phyloP scores from a whole-genome alignment of 1,284 basidiomycete species.

The Rhizoctonia solani region DNA sequence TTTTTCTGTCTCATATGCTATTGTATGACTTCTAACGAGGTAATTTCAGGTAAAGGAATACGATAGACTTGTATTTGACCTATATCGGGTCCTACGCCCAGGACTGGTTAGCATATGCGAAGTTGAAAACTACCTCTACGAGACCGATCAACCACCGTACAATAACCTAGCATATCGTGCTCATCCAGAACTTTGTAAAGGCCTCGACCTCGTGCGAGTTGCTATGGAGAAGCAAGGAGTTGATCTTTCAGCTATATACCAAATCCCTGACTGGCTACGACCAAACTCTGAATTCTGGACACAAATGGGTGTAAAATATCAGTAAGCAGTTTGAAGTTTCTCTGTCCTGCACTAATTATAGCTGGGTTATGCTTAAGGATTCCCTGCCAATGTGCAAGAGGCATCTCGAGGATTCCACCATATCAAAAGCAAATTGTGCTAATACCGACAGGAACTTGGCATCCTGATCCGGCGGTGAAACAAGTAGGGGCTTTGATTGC shows the following conservation, averaged over 20 bases:
- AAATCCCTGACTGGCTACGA: conserved; percentile 9
- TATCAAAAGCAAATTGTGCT: conserved; percentile 10
- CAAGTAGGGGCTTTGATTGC: neutral
- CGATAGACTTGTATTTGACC: conserved; percentile 22
- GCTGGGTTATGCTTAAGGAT: conserved; percentile 13
- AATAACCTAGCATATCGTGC: neutral
- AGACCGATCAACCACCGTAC: conserved; percentile 27
- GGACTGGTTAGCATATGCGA: conserved; percentile 17
- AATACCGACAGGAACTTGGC: conserved; percentile 16
- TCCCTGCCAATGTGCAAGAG: neutral
- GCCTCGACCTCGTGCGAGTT: neutral
- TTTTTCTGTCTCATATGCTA: neutral
- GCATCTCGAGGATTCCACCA: neutral
- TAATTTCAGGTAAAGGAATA: conserved; percentile 31
- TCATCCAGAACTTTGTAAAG: neutral
- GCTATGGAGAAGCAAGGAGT: conserved; percentile 6
- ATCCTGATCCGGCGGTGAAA: conserved; percentile 15
- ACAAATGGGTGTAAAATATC: conserved; percentile 1
- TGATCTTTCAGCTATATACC: conserved; percentile 6
- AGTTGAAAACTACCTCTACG: conserved; percentile 16
- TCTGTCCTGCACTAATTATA: neutral
- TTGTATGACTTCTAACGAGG: neutral
- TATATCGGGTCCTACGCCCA: conserved; percentile 9
- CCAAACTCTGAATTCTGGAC: conserved; percentile 14
- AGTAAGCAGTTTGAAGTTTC: neutral